Evolutionary conservation across 495 filamentous ascomycete genomes (phyloP).

Genomic region (Hyaloscypha bicolor): DNA sequence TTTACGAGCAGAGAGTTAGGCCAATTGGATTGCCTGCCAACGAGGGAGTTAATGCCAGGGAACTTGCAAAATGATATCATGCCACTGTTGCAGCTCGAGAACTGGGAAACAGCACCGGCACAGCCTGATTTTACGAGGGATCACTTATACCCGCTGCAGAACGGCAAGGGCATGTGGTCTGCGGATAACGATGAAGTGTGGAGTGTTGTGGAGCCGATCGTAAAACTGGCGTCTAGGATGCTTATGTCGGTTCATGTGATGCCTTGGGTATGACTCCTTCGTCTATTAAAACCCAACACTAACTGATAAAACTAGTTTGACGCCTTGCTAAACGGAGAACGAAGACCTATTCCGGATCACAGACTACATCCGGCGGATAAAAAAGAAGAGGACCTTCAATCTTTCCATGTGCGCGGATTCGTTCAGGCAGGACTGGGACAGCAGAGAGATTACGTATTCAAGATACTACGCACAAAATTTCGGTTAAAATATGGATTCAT

Average conservation of each 20-base stretch:
- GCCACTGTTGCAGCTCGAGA: neutral
- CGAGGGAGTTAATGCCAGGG: conserved; percentile 4
- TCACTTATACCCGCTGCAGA: conserved; percentile 15
- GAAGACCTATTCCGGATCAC: conserved; percentile 4
- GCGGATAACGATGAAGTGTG: conserved; percentile 19
- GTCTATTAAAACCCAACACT: neutral
- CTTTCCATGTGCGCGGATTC: neutral
- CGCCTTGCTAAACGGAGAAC: conserved; percentile 13
- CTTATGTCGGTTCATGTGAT: conserved; percentile 10
- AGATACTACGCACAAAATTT: neutral
- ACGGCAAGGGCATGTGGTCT: conserved; percentile 15
- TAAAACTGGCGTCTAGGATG: conserved; percentile 13
- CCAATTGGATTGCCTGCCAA: conserved; percentile 18
- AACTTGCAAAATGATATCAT: conserved; percentile 14
- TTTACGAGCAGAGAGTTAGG: conserved; percentile 16
- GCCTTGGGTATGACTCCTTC: conserved; percentile 10
- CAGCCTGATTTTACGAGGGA: conserved; percentile 4
- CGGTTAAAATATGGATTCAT: conserved; percentile 6
- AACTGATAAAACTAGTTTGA: conserved; percentile 14
- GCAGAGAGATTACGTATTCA: neutral
- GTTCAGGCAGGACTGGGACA: too few species aligned
- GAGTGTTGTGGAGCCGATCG: conserved; percentile 6
- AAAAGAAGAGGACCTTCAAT: neutral
- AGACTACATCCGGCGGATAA: neutral
- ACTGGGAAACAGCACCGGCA: neutral